Base-by-base conservation (phyloP, 768 basidiomycete species). In the Porpolomopsis calyptriformis region DNA sequence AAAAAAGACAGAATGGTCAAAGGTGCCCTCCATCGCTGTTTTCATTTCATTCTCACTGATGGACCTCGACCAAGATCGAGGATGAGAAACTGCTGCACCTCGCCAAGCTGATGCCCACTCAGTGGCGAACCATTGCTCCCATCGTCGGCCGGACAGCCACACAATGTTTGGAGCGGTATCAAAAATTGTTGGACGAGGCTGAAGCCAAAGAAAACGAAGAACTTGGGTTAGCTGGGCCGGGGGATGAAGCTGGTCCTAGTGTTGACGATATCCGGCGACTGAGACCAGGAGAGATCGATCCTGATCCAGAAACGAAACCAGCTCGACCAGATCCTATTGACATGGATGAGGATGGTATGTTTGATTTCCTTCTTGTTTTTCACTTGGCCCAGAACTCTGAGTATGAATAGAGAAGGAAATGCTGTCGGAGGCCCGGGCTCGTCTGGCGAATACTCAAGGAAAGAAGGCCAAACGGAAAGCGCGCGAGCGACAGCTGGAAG, bases 1-100 rank as follows among this genome's bases (percentile, higher is more conserved):
- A 66, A 97, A 97, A 67, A 99, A 99, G 72, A 97, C 94, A 14
- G 96, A 98, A 64, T 99, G 96, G 96, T 96, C 93, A 38, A 98
- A 97, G 70, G 92, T 83, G 35, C 38, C 40, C 41, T 40, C 43
- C 25, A 53, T 39, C 34, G 35, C n/a, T 40, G 26, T n/a, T 25
- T 36, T 6, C 12, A 9, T 12, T 23, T 24, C 16, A 12, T 16
- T 27, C 12, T 16, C 9, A 14, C 3, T 14, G 22, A 26, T 39
- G 7, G 14, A 23, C 11, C 35, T 43, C 16, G 22, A 16, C 22
- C 11, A 43, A 93, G 89, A 90, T 86, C 14, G 96, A 99, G 66
- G 96, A 99, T 66, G 96, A 98, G 68, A 99, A 98, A 64, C 77
- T 99, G 2, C 73, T 99, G 9, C 93, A 98, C 62, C 78, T 98